phyloP scores from a whole-genome alignment of 2,329 filamentous ascomycete genomes.

The Thelonectria rubi region DNA sequence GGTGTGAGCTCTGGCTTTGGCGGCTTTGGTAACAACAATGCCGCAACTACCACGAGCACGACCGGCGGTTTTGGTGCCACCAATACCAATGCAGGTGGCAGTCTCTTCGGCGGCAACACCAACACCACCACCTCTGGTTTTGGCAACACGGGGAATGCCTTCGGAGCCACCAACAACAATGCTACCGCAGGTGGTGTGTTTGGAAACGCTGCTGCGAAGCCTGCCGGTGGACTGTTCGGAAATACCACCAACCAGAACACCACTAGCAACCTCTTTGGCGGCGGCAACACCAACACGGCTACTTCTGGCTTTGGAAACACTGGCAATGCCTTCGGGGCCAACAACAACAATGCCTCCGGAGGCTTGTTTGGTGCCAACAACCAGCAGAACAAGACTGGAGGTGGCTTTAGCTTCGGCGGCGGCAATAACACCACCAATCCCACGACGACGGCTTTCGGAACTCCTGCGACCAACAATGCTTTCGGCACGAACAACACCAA shows the following conservation, averaged over 20 bases:
- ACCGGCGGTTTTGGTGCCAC: constrained; percentile 40
- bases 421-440: constrained; percentile 44
- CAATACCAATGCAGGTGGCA: constrained; percentile 45
- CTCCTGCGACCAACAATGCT: constrained; percentile 38
- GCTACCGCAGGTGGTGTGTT: constrained; percentile 40
- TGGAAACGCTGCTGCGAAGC: constrained; percentile 38
- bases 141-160: constrained; percentile 34
- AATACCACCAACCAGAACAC: constrained; percentile 33
- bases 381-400: constrained; percentile 50
- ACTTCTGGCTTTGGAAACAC: constrained; percentile 40
- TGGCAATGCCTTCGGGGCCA: constrained; percentile 50
- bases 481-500: constrained; percentile 39
- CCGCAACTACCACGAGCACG: constrained; percentile 33
- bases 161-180: constrained; percentile 28
- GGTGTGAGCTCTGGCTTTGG: constrained; percentile 46
- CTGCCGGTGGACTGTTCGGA: constrained; percentile 40
- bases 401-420: constrained; percentile 55
- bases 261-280: constrained; percentile 39
- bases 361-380: constrained; percentile 53
- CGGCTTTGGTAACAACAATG: constrained; percentile 52
- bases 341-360: constrained; percentile 43
- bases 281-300: constrained; percentile 33
- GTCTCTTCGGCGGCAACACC: constrained; percentile 53
- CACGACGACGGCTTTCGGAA: constrained; percentile 42
- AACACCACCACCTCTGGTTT: constrained; percentile 50